These are phyloP conservation scores for Madurella mycetomatis DNA, from an alignment of 2,329 filamentous ascomycete species.

Conservation along the genomic window DNA sequence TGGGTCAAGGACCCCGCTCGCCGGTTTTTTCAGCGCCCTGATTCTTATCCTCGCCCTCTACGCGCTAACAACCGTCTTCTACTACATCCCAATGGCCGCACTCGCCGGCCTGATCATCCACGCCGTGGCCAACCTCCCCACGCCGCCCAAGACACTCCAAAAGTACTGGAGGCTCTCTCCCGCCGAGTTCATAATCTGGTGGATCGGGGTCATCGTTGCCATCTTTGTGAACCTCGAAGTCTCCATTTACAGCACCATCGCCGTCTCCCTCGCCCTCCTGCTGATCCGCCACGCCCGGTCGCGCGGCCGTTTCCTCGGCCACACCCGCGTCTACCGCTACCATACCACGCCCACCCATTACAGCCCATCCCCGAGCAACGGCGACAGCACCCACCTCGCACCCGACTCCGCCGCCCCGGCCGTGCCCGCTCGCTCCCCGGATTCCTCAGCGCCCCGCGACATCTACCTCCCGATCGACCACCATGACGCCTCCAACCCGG, in stretches of 20 bases:
- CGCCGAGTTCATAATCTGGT: slow-evolving; percentile 78
- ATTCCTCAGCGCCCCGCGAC: slow-evolving; percentile 26
- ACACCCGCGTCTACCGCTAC: background rate
- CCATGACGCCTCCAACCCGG: slow-evolving; percentile 48
- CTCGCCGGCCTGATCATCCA: slow-evolving; percentile 86
- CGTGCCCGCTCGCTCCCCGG: no score
- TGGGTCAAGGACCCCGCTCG: slow-evolving; percentile 80
- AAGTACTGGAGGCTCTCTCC: slow-evolving; percentile 82
- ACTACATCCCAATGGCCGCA: slow-evolving; percentile 74
- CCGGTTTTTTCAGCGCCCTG: slow-evolving; percentile 76
- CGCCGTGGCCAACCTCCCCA: slow-evolving; percentile 81
- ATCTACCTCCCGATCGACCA: slow-evolving; percentile 47
- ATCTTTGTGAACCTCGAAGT: slow-evolving; percentile 78
- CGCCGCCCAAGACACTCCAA: slow-evolving; percentile 75
- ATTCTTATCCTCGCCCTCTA: slow-evolving; percentile 83
- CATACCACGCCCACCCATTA: slow-evolving; percentile 53
- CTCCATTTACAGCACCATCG: slow-evolving; percentile 79
- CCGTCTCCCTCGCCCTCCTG: slow-evolving; percentile 63
- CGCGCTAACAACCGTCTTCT: slow-evolving; percentile 77
- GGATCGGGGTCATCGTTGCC: slow-evolving; percentile 77
- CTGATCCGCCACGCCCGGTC: slow-evolving; percentile 76
- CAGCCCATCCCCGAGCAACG: slow-evolving; percentile 17
- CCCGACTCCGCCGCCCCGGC: background rate
- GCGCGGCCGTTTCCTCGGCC: slow-evolving; percentile 70
- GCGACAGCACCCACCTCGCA: slow-evolving; percentile 16